These are phyloP conservation scores for Ogataea saltuana DNA, from an alignment of 805 yeast species.

Conservation along the genomic window DNA sequence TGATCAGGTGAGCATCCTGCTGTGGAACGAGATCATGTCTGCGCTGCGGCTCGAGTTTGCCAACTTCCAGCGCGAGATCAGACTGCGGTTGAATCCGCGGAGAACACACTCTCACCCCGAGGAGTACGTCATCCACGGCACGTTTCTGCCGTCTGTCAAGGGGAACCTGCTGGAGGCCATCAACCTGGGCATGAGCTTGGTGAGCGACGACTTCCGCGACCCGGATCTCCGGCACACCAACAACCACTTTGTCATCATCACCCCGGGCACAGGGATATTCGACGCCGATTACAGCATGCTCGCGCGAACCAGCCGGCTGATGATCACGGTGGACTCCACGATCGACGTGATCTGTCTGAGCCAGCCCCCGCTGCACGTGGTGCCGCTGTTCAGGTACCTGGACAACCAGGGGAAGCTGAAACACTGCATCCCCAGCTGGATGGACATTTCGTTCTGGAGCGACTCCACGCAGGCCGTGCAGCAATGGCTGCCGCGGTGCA, in stretches of 20 bases:
- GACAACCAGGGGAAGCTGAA: slow-evolving; percentile 51
- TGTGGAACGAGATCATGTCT: slow-evolving; percentile 93
- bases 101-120: slow-evolving; percentile 36
- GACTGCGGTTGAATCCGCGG: slow-evolving; percentile 43
- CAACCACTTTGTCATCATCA: slow-evolving; percentile 82
- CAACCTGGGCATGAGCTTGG: slow-evolving; percentile 75
- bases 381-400: slow-evolving; percentile 80
- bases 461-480: slow-evolving; percentile 48
- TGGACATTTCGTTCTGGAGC: slow-evolving; percentile 89
- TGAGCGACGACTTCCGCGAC: slow-evolving; percentile 75
- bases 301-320: slow-evolving; percentile 69
- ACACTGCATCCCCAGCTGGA: slow-evolving; percentile 92
- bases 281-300: slow-evolving; percentile 85
- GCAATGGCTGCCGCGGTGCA: slow-evolving; percentile 93
- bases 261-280: slow-evolving; percentile 92
- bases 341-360: slow-evolving; percentile 87
- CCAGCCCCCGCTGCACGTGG: slow-evolving; percentile 88
- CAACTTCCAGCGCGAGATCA: slow-evolving; percentile 72
- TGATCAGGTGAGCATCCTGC: slow-evolving; percentile 84
- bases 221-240: slow-evolving; percentile 87
- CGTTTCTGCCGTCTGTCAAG: slow-evolving; percentile 80
- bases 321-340: slow-evolving; percentile 78
- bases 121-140: slow-evolving; percentile 52
- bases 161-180: slow-evolving; percentile 89
- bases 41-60: slow-evolving; percentile 82